Evolutionary conservation across 139 green algal genomes (phyloP), one percentile per base, ranked within the genome.

Genomic region (Haematococcus lacustris): DNA sequence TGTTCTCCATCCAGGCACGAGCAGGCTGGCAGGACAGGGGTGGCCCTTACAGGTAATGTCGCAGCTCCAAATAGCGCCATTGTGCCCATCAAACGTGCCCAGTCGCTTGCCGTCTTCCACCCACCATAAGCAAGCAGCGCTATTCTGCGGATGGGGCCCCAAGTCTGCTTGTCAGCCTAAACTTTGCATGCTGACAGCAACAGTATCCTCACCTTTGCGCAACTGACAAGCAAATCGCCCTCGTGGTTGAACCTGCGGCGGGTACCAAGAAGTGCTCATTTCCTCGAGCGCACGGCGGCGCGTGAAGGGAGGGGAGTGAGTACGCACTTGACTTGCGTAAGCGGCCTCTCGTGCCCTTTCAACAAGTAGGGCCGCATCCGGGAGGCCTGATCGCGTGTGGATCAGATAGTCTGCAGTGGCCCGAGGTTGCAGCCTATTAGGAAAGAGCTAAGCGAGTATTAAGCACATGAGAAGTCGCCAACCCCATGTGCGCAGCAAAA

Each of bases 1-100:
- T n/a, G 13, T n/a, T n/a, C 47, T n/a, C 13, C 21, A 21, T 21
- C 47, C 13, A 28, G 47, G 21, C n/a, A n/a, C n/a, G n/a, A n/a
- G n/a, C n/a, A n/a, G n/a, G n/a, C n/a, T n/a, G n/a, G n/a, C n/a
- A n/a, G 47, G 47, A 13, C 47, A 66, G 38, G 2, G 28, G 28
- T 51, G 21, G 13, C 3, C n/a, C 88, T 78, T 68, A 91, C 90
- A 85, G 32, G 86, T 92, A 33, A 99, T 86, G 68, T 98, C 96
- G 41, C 88, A 92, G 3, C 85, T 93, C 87, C 89, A 96, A 32
- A 98, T 89, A 2, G 91, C 89, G 13, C 96, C 96, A 43, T 97
- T 97, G 83, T 99, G 96, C 21, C 96, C 96, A 62, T 93, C 89
- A 73, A 96, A 99, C n/a, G 89, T 98, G 30, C 96, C 96, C 0